These are phyloP conservation scores for sunflower (Helianthus annuus) DNA, from an alignment of 129 eudicot species.

Conservation along the genomic window HanXRQr2.0-SUNRISE NC_035435.2:132479712-132480211, in stretches of 20 bases:
- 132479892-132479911: no score
- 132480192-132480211: constrained; percentile 26
- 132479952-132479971: neutral
- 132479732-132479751: no score
- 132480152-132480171: constrained; percentile 35
- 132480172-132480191: constrained; percentile 17
- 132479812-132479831: no score
- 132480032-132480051: constrained; percentile 34
- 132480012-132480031: constrained; percentile 41
- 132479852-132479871: no score
- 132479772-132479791: no score
- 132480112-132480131: constrained; percentile 6
- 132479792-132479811: no score
- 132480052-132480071: constrained; percentile 34
- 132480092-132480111: constrained; percentile 24
- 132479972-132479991: constrained; percentile 31
- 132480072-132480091: constrained; percentile 18
- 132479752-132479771: no score
- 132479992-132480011: constrained; percentile 23
- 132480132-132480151: constrained; percentile 20
- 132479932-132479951: neutral
- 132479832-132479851: no score
- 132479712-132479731: no score
- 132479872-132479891: no score
- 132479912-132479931: no score